A percentile compares a stretch with the other conserved stretches of the same genome.
phyloP scores from a whole-genome alignment of 257 asterid genomes.

The Jacaranda mimosifolia region DNA sequence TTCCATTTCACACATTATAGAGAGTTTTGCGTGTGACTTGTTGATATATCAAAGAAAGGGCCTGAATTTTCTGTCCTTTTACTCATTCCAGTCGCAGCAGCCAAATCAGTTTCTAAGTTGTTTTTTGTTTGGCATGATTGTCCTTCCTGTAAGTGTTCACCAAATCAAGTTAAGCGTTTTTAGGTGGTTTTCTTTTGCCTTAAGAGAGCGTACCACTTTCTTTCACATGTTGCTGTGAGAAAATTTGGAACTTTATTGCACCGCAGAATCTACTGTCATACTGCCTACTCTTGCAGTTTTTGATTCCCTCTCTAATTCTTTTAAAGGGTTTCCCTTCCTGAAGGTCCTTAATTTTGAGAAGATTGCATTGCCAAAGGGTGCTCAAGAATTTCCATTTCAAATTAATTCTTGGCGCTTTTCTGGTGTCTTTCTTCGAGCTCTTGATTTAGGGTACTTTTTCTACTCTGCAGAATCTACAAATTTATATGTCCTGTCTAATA shows the following conservation, averaged over 20 bases:
- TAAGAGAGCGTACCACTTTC: constrained; percentile 33
- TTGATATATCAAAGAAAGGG: constrained; percentile 33
- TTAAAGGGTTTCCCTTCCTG: constrained; percentile 26
- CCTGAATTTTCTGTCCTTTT: constrained; percentile 40
- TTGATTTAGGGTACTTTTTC: background rate
- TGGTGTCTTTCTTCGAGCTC: constrained; percentile 3
- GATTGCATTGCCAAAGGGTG: constrained; percentile 34
- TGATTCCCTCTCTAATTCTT: constrained; percentile 41
- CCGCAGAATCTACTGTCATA: constrained; percentile 50
- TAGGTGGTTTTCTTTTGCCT: constrained; percentile 36
- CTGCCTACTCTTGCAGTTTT: constrained; percentile 37
- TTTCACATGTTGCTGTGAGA: constrained; percentile 33
- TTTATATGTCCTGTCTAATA: constrained; percentile 17
- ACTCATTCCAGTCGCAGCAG: constrained; percentile 44
- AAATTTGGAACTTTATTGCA: constrained; percentile 30
- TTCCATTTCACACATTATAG: constrained; percentile 20
- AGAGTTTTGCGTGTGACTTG: constrained; percentile 27
- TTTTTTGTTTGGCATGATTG: constrained; percentile 53
- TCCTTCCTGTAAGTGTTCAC: constrained; percentile 33
- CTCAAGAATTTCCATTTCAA: constrained; percentile 23
- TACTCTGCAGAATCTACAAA: constrained; percentile 40
- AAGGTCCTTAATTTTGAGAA: constrained; percentile 24
- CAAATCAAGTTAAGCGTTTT: constrained; percentile 43
- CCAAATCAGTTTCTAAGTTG: constrained; percentile 42
- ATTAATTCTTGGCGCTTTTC: constrained; percentile 21